Evolutionary conservation across 192 early-diverging fungal genomes (phyloP).

Genomic region (Lobosporangium transversale): DNA sequence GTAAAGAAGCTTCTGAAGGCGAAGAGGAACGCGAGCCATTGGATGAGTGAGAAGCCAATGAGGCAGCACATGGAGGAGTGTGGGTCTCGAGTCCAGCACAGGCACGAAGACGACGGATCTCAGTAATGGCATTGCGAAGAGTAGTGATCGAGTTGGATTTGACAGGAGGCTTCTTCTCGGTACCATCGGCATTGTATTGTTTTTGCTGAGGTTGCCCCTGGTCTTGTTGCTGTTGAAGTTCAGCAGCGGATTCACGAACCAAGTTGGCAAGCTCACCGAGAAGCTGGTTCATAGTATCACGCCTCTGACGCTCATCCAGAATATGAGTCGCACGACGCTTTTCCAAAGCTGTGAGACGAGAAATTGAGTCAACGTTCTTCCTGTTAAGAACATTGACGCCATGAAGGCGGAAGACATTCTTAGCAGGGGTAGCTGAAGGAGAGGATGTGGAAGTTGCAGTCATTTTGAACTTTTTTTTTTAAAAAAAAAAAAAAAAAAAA

Average conservation of each 20-base stretch:
- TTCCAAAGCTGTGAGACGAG: constrained; percentile 51
- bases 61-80: constrained; percentile 40
- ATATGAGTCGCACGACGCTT: constrained; percentile 49
- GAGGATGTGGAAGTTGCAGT: constrained; percentile 24
- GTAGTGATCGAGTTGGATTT: constrained; percentile 54
- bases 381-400: constrained; percentile 51
- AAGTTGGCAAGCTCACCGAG: constrained; percentile 44
- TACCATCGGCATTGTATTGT: constrained; percentile 23
- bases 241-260: constrained; percentile 42
- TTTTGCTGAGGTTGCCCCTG: constrained; percentile 22
- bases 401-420: constrained; percentile 52
- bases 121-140: constrained; percentile 44
- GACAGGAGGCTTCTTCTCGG: constrained; percentile 44
- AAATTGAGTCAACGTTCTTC: constrained; percentile 47
- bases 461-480: constrained; percentile 8
- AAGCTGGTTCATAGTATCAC: constrained; percentile 54
- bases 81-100: constrained; percentile 40
- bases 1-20: constrained; percentile 4
- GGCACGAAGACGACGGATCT: constrained; percentile 49
- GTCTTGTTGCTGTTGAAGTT: constrained; percentile 11
- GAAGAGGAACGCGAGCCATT: constrained; percentile 35
- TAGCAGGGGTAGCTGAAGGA: constrained; percentile 19
- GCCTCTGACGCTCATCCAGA: constrained; percentile 50
- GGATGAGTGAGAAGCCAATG: constrained; percentile 9
- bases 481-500: background rate